Evolutionary conservation across 208 protist genomes (phyloP), one percentile per base, ranked within the genome.

Genomic region (Acanthamoeba lugdunensis): DNA sequence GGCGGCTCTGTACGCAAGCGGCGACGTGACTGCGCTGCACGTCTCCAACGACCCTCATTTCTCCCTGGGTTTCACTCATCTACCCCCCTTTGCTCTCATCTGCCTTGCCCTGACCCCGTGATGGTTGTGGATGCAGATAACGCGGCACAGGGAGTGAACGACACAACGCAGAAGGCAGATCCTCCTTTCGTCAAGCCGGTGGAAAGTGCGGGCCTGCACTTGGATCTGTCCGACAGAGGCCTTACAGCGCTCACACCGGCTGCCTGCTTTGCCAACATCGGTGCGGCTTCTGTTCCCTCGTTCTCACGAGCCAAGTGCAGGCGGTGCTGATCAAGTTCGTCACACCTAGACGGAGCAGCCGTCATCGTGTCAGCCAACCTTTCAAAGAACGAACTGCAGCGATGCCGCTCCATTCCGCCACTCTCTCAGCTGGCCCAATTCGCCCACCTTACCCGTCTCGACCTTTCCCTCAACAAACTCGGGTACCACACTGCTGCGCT

Each of bases 401-500:
- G 28, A 58, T 16, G 1, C 23, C 9, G 33, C 16, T 84, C 75
- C 45, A n/a, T 84, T 28, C 75, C 48, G 25, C 23, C 45, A 13
- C 25, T 33, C 21, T 48, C 16, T 5, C 7, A 56, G n/a, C 75
- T 58, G 21, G 11, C 28, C 33, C 75, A 84, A 8, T 56, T 84
- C 21, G 33, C 75, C 14, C 33, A 56, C 41, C 75, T 84, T 18
- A 11, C 75, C 41, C 6, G 14, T 18, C 75, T 84, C 45, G 45
- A 84, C 23, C 8, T 84, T 30, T 48, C 75, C 8, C n/a, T 9
- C 18, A 84, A 84, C 75, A 84, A 84, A 18, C 75, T 84, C 45
- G 41, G 21, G 75, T 84, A 84, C 75, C 63, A 7, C 18, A 30
- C n/a, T 69, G 63, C 50, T 54, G 8, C 2, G 14, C 50, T 54